Evolutionary conservation across 2,329 filamentous ascomycete genomes (phyloP), one percentile per base, ranked within the genome.

Genomic region (Aspergillus awamori): DNA sequence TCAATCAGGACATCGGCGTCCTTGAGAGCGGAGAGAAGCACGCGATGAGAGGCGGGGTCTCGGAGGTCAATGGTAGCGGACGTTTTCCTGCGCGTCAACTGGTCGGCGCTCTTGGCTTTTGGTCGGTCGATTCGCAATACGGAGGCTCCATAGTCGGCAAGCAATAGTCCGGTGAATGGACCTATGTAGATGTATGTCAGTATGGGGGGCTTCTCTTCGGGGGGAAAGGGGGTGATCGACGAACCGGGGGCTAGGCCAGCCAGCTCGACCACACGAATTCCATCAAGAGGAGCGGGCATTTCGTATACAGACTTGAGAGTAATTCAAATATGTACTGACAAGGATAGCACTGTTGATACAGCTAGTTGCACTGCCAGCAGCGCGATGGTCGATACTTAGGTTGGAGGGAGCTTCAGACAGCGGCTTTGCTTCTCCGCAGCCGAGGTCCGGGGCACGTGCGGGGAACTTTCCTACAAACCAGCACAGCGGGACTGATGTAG

Each of bases 81-180:
- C 59, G 87, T 80, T 75, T 98, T 98, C 81, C 86, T 89, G 11
- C 92, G 88, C 5, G 90, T 89, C 28, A 98, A 86, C 67, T 87
- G 83, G 81, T 98, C 94, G 4, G 79, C 68, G 6, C 87, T 88
- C 6, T 83, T 75, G 15, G 76, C 66, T 66, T 72, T 75, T 78
- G 72, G 77, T 71, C 82, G 89, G 81, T 98, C 94, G 76, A 98
- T 83, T 70, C 94, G 92, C 15, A 98, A 84, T 69, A 97, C 91
- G 5, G 87, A 87, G 57, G 94, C 94, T 71, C 94, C 94, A 66
- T 92, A 92, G 78, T 97, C 93, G 69, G 93, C 89, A 63, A 97
- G 88, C 54, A 97, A 86, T 72, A 97, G 86, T 69, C 93, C 93
- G 53, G 92, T 90, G 75, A 95, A 97, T 47, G 93, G 93, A 26